Evolutionary conservation across 23 red algal species (phyloP).

Genomic region (Gracilaria domingensis): DNA sequence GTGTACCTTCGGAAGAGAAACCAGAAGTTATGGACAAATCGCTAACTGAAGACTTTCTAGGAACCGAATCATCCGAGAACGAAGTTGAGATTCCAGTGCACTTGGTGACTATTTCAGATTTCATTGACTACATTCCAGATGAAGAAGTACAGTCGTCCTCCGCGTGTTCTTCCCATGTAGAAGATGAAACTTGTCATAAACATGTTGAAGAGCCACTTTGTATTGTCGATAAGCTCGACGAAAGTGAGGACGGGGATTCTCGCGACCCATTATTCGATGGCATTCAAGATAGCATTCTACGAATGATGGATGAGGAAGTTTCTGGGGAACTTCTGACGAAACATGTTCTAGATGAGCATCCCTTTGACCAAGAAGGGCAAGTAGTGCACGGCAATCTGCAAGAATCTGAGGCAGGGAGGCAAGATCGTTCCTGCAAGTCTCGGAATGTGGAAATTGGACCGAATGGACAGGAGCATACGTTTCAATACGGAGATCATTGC

Average conservation of each 20-base stretch:
- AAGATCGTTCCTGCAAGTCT: neutral
- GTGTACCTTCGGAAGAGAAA: neutral
- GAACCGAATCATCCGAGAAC: neutral
- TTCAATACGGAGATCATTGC: neutral
- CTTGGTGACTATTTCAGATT: neutral
- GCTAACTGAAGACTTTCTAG: neutral
- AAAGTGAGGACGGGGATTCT: neutral
- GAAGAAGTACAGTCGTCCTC: neutral
- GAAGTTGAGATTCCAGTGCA: constrained; percentile 14
- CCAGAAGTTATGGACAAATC: neutral
- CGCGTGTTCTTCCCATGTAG: neutral
- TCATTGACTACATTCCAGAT: constrained; percentile 3
- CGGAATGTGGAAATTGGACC: neutral
- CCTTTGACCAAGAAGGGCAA: neutral
- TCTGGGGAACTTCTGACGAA: neutral
- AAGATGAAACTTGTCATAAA: neutral
- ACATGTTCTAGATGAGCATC: neutral
- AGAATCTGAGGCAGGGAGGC: neutral
- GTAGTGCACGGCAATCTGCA: neutral
- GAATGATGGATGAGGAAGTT: neutral
- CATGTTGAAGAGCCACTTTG: neutral
- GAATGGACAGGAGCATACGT: neutral
- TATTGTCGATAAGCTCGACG: neutral
- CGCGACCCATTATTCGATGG: neutral
- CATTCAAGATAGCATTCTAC: neutral